Evolutionary conservation across 768 basidiomycete species (phyloP), one percentile per base, ranked within the genome.

Genomic region (Leccinum barrowsii): DNA sequence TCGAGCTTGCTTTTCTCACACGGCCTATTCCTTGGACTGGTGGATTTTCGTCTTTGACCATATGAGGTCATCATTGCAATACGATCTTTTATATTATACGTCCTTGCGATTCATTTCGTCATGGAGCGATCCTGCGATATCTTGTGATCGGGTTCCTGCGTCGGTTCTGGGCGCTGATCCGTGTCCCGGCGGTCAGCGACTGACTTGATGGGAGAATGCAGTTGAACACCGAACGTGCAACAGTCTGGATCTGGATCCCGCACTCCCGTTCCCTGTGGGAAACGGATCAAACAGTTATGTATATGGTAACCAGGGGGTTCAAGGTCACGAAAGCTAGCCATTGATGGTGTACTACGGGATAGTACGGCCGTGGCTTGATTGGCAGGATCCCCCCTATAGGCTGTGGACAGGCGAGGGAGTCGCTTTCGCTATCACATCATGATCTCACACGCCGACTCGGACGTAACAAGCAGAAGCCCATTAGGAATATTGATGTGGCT

Each of bases 101-200:
- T 30, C 50, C 30, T 51, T 19, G 15, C 19, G 5, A 28, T 22
- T 26, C 12, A 34, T 49, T 32, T 17, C 17, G 26, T 22, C 40
- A 42, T 19, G 24, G 34, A 40, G 24, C 11, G 30, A 49, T 48
- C 28, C 15, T 40, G 10, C 13, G 13, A 59, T 26, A 44, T 42
- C 37, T 52, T 15, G 49, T 7, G n/a, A 15, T 32, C 44, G 7
- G 44, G 26, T 48, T 42, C 32, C 50, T 58, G 32, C 24, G 12
- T 42, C 17, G 2, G 22, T 24, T 48, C 11, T 11, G 42, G 19
- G 30, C 15, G 47, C 17, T 54, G 53, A 53, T 57, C 55, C 57
- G 55, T 53, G n/a, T 56, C 37, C 48, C 37, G 52, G 59, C 56
- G 52, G 35, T 48, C 12, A 35, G 19, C 47, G 7, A 30, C 44